phyloP scores from a whole-genome alignment of 306 rosid genomes.

The Casuarina cunninghamiana region DNA sequence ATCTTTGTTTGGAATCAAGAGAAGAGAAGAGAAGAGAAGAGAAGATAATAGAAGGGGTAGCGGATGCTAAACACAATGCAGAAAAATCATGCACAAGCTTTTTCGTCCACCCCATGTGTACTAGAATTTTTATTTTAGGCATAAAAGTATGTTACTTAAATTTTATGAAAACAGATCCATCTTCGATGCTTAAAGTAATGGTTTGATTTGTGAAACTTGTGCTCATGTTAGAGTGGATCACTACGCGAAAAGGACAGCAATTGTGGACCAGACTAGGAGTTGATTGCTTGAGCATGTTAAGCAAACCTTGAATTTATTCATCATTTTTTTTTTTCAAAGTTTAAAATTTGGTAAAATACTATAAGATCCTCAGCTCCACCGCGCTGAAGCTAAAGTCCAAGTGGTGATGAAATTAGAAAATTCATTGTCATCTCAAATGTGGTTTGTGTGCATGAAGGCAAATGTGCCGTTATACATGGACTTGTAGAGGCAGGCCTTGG shows the following conservation, averaged over 20 bases:
- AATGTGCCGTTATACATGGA: too few relatives aligned
- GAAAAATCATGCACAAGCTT: not conserved
- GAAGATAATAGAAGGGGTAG: not conserved
- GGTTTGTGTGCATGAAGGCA: too few relatives aligned
- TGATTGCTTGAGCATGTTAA: too few relatives aligned
- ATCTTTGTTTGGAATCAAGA: not conserved
- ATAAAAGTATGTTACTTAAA: not conserved
- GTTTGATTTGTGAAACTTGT: not conserved
- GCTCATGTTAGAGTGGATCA: not conserved
- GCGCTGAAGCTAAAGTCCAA: not conserved
- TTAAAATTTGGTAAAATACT: too few relatives aligned
- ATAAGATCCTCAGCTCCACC: not conserved
- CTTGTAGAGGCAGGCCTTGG: too few relatives aligned
- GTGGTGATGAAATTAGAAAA: not conserved
- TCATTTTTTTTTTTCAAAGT: too few relatives aligned
- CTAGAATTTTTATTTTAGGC: not conserved
- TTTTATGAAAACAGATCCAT: not conserved
- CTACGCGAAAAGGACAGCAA: not conserved
- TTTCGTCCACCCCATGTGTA: not conserved
- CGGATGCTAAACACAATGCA: not conserved
- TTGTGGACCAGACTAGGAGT: not conserved
- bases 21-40: not conserved
- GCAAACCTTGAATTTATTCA: too few relatives aligned
- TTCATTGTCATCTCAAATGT: not conserved
- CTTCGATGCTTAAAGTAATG: not conserved